Percentiles rank a stretch among this genome's conserved stretches.
phyloP scores from a whole-genome alignment of 352 stramenopile species.

The Pythium pyrilobum region DNA sequence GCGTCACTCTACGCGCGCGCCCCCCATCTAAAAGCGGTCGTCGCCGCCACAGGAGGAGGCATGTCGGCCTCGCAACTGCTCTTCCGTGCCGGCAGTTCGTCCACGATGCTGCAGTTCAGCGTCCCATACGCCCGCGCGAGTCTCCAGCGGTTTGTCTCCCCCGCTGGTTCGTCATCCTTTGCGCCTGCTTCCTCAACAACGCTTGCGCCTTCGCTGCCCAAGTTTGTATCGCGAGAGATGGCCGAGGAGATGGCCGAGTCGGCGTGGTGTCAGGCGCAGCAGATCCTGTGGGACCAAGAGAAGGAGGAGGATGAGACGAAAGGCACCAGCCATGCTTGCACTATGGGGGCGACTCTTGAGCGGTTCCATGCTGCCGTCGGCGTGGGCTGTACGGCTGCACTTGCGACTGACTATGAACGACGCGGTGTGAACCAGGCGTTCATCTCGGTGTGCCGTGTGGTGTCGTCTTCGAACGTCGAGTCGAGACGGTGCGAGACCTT shows the following conservation, averaged over 20 bases:
- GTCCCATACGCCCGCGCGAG: constrained; percentile 63
- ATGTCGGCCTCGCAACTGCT: constrained; percentile 36
- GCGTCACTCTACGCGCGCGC: constrained; percentile 50
- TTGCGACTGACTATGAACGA: constrained; percentile 60
- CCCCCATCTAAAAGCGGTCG: constrained; percentile 45
- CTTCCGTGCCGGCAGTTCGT: constrained; percentile 54
- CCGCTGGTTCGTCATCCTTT: not conserved
- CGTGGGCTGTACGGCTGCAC: constrained; percentile 64
- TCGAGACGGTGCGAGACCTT: constrained; percentile 43
- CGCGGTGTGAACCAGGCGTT: constrained; percentile 65
- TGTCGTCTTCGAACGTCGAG: constrained; percentile 4
- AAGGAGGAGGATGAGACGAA: constrained; percentile 26
- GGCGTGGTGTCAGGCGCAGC: constrained; percentile 41
- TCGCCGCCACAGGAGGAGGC: constrained; percentile 53
- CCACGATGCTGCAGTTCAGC: constrained; percentile 63
- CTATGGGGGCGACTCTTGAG: constrained; percentile 23
- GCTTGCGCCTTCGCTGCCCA: constrained; percentile 4
- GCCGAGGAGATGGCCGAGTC: constrained; percentile 56
- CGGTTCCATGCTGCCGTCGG: constrained; percentile 41
- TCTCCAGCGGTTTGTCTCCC: constrained; percentile 40
- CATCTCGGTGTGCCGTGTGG: constrained; percentile 46
- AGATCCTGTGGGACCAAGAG: constrained; percentile 30
- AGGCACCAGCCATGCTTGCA: constrained; percentile 1
- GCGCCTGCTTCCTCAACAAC: not conserved
- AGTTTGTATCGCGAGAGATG: constrained; percentile 58